Percentiles rank a stretch among this genome's conserved stretches.
Evolutionary conservation across 73 alveolate species (phyloP).

Genomic region (Paramecium tetraurelia): DNA sequence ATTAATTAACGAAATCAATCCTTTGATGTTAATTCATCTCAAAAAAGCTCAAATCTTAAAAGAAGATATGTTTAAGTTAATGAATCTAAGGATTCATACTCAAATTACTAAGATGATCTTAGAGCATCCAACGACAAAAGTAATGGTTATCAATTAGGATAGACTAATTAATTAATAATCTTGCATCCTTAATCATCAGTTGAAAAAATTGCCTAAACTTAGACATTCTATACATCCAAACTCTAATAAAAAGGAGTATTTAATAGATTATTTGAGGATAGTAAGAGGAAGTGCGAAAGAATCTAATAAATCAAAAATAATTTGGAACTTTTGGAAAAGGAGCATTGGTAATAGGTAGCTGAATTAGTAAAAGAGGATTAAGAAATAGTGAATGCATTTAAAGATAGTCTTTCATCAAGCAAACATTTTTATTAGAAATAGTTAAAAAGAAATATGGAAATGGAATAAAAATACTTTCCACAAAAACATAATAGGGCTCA

Average conservation of each 20-base stretch:
- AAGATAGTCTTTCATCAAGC: not conserved
- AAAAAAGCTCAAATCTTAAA: not conserved
- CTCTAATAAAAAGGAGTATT: not conserved
- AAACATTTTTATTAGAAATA: conserved; percentile 32
- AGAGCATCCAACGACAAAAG: not conserved
- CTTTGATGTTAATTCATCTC: not conserved
- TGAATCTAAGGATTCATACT: not conserved
- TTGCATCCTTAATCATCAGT: not conserved
- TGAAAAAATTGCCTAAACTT: not conserved
- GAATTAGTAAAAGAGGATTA: not conserved
- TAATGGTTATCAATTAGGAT: not conserved
- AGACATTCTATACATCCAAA: not conserved
- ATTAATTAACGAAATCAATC: not conserved
- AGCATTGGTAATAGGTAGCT: conserved; percentile 8
- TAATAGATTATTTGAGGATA: conserved; percentile 7
- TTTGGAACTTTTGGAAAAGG: not conserved
- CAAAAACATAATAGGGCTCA: not conserved
- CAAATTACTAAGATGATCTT: not conserved
- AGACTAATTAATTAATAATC: not conserved
- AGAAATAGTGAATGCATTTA: not conserved
- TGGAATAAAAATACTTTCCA: not conserved
- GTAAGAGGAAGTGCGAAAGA: not conserved
- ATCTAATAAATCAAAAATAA: not conserved
- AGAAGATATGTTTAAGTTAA: conserved; percentile 1
- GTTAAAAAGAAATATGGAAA: conserved; percentile 10